Evolutionary conservation across 345 rosid species (phyloP).

Genomic region (Eucalyptus pumila): DNA sequence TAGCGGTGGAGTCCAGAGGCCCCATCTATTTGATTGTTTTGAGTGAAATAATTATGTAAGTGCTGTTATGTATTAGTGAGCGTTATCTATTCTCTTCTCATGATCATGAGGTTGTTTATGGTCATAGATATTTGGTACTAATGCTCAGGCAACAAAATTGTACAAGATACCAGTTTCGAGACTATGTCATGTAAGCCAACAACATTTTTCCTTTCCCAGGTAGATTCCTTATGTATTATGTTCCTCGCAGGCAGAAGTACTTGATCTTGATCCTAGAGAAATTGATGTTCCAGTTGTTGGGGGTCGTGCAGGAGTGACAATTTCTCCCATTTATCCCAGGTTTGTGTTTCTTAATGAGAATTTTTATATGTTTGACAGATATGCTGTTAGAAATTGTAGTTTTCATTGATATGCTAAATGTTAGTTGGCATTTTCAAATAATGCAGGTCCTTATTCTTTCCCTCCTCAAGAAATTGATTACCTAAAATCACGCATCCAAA

Average conservation of each 20-base stretch:
- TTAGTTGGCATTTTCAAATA: background rate
- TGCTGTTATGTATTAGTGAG: background rate
- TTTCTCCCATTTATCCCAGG: slow-evolving; percentile 91
- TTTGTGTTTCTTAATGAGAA: background rate
- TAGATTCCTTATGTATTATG: background rate
- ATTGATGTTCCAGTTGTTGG: slow-evolving; percentile 92
- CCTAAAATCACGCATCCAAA: slow-evolving; percentile 80
- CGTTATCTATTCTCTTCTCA: background rate
- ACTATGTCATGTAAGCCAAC: background rate
- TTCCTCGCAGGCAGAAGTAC: slow-evolving; percentile 68
- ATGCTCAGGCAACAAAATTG: background rate
- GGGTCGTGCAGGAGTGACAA: slow-evolving; percentile 92
- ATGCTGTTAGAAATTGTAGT: background rate
- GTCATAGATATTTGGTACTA: background rate
- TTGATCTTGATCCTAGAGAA: slow-evolving; percentile 88
- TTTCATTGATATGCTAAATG: background rate
- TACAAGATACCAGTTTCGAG: background rate
- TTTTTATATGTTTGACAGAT: background rate
- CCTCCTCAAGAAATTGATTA: slow-evolving; percentile 60
- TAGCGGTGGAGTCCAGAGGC: background rate
- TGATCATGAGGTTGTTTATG: background rate
- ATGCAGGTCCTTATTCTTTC: slow-evolving; percentile 64
- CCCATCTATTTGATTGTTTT: background rate
- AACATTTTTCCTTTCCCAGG: background rate
- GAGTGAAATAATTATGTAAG: background rate